Base-by-base conservation (phyloP, 176 grass and related monocot species). In the Dactylis glomerata region DNA sequence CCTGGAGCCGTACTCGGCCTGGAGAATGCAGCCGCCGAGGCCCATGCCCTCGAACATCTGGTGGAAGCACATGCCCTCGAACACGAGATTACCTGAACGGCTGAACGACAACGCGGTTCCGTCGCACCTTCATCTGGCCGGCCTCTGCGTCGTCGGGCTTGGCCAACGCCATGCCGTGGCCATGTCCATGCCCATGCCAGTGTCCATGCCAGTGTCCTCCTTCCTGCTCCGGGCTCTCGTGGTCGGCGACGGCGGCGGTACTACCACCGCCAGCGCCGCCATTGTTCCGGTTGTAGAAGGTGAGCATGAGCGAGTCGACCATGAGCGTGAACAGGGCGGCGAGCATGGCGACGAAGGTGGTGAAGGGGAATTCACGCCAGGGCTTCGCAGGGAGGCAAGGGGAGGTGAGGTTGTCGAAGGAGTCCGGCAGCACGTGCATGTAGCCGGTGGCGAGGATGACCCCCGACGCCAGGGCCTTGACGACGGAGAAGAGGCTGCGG, bases 11-110 rank as follows among this genome's bases (percentile, higher is more conserved):
- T 95, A 97, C 79, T 93, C 92, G 0, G 92, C 95, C 92, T 93
- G 82, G 38, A 94, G 76, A 51, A 95, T 95, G 84, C 89, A 92
- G 33, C 92, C 92, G 31, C 92, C 92, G 30, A 95, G 92, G 0
- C 91, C 93, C 93, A 95, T 93, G 26, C 93, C 93, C 83, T 95
- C 92, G 77, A 95, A 95, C 3, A 95, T 28, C 81, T 95, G 92
- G 85, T 95, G 92, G 85, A 92, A 95, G 83, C 87, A 92, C 9
- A 95, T 80, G 11, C 90, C 90, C 20, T n/a, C n/a, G n/a, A n/a
- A 46, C 42, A 9, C 2, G 37, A 10, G 47, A 6, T 58, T 89
- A 92, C 93, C 88, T 95, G 93, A 47, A 89, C 88, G 36, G 93
- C 88, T 95, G 93, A 47, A 89, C 88, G 36, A 96, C 85, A n/a